Conservation (phyloP, 2,329 filamentous ascomycete genomes). For the Fusarium subglutinans region DNA sequence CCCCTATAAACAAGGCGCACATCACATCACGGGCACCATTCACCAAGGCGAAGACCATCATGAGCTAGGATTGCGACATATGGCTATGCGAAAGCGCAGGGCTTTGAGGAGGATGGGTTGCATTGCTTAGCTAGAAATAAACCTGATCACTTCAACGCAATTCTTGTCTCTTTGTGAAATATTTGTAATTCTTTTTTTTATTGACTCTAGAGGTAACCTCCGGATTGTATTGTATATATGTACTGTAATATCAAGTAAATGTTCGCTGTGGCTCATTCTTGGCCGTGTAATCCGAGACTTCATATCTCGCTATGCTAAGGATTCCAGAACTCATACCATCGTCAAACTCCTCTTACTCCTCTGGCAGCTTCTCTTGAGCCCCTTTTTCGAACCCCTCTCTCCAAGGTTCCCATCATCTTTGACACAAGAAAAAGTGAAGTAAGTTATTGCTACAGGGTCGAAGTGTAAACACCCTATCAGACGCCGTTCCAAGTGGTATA, state of each 20-base stretch:
- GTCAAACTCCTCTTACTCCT: conserved; percentile 4
- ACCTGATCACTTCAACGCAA: conserved; percentile 2
- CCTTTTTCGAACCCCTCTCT: not conserved
- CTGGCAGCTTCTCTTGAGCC: conserved; percentile 4
- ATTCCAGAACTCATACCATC: conserved; percentile 9
- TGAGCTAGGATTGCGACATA: not conserved
- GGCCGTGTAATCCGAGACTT: conserved; percentile 28
- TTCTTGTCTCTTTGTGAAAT: not conserved
- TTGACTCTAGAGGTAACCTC: not conserved
- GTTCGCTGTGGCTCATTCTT: conserved; percentile 31
- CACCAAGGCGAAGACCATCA: not conserved
- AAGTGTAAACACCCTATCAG: conserved; percentile 11
- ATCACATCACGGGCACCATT: conserved; percentile 5
- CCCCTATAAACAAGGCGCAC: conserved; percentile 15
- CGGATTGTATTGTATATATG: not conserved
- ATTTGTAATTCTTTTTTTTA: not conserved
- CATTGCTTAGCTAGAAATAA: conserved; percentile 13
- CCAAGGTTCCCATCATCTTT: conserved; percentile 17
- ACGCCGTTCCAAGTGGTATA: conserved; percentile 40
- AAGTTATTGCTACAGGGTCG: conserved; percentile 37
- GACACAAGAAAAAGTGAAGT: conserved; percentile 18
- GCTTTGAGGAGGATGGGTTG: not conserved
- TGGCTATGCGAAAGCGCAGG: not conserved
- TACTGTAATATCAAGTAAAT: conserved; percentile 27
- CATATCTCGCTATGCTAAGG: conserved; percentile 25